Evolutionary conservation across 176 grass and related monocot species (phyloP).

Genomic region (Tuctoria greenei): DNA sequence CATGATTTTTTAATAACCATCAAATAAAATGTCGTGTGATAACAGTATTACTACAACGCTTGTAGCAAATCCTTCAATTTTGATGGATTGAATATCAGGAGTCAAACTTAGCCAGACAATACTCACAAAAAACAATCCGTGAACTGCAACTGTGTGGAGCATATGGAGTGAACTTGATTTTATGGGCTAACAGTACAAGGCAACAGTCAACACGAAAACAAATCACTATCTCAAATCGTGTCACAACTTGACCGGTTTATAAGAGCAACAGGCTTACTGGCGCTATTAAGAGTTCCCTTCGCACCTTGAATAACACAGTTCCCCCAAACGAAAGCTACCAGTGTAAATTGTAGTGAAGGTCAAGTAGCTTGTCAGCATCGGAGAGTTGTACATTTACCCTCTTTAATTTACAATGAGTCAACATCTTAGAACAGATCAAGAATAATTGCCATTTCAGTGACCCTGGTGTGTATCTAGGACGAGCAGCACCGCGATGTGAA

Average conservation of each 20-base stretch:
- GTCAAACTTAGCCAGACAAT: too few relatives aligned
- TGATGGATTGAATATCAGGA: too few relatives aligned
- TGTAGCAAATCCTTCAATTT: too few relatives aligned
- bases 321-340: neutral
- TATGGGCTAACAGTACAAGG: neutral
- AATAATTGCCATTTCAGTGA: neutral
- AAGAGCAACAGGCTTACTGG: neutral
- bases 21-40: too few relatives aligned
- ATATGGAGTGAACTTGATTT: neutral
- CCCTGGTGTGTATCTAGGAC: neutral
- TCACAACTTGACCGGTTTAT: neutral
- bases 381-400: neutral
- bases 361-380: neutral
- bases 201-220: neutral
- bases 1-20: too few relatives aligned
- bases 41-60: too few relatives aligned
- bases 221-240: neutral
- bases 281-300: neutral
- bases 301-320: neutral
- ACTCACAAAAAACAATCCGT: too few relatives aligned
- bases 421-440: neutral
- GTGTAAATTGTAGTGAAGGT: neutral
- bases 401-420: neutral
- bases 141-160: neutral
- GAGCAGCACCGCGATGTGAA: too few relatives aligned